Evolutionary conservation across 2,329 filamentous ascomycete genomes (phyloP), one percentile per base, ranked within the genome.

Genomic region (Ustilaginoidea virens): DNA sequence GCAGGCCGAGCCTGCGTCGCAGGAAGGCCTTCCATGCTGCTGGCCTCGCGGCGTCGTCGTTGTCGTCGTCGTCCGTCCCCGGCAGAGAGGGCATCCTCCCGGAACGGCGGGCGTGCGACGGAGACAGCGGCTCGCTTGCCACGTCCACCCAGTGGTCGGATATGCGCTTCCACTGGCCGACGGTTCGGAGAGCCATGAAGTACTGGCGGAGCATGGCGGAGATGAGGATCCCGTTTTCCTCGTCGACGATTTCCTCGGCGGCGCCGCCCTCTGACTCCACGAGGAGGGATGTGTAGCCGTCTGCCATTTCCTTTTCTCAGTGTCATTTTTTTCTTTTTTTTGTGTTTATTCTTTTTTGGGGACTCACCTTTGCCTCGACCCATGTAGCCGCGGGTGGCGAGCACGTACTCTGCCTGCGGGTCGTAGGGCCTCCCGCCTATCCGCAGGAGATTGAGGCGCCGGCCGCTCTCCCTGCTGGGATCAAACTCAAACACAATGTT

Each of bases 301-400:
- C 85, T 62, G n/a, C n/a, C n/a, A n/a, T n/a, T n/a, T n/a, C n/a
- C n/a, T n/a, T n/a, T n/a, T n/a, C n/a, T n/a, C n/a, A n/a, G n/a
- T n/a, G n/a, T n/a, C n/a, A n/a, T n/a, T n/a, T n/a, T n/a, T n/a
- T n/a, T n/a, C n/a, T n/a, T n/a, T n/a, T n/a, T n/a, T 20, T 5
- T 16, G 9, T 5, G 10, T 2, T 15, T 13, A 13, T 14, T 17
- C 10, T 20, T 17, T 4, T 5, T 2, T 1, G 2, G 10, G n/a
- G 33, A 17, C 24, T 30, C 34, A 62, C 60, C 60, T 51, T 87
- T 90, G 13, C 85, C 85, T 20, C 81, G 69, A 4, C 69, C 77
- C 83, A 93, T 92, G 47, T 93, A 94, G 0, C 81, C 83, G 32
- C 85, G 61, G 1, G 85, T 94, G 7, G 76, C 78, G 3, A 93